These are phyloP conservation scores for Amanita inopinata DNA, from an alignment of 768 basidiomycete genomes.

Conservation along the genomic window DNA sequence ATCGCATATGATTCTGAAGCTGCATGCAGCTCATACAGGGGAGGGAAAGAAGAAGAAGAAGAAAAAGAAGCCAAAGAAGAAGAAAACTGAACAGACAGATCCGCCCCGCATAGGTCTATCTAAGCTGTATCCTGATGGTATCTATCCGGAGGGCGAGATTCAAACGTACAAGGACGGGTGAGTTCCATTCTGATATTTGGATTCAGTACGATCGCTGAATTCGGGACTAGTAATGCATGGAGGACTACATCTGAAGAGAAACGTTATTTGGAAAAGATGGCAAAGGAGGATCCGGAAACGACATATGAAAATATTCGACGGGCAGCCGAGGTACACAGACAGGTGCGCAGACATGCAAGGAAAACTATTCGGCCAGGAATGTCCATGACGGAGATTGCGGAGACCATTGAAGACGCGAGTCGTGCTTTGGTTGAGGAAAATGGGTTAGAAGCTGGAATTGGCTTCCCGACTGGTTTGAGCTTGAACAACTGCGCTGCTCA, in stretches of 20 bases:
- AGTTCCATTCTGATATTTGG: constrained; percentile 21
- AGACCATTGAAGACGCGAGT: constrained; percentile 87
- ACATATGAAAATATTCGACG: constrained; percentile 88
- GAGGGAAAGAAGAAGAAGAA: constrained; percentile 82
- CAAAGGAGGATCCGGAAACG: constrained; percentile 68
- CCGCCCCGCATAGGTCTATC: constrained; percentile 86
- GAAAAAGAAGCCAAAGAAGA: constrained; percentile 88
- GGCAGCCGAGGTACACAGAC: constrained; percentile 93
- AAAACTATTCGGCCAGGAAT: constrained; percentile 86
- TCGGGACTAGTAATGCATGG: constrained; percentile 59
- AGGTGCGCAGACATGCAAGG: constrained; percentile 76
- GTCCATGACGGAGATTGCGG: constrained; percentile 89
- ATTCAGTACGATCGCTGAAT: not conserved
- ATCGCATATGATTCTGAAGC: not conserved
- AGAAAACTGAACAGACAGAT: constrained; percentile 74
- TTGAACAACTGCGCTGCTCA: constrained; percentile 95
- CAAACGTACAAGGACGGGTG: constrained; percentile 90
- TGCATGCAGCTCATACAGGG: constrained; percentile 22
- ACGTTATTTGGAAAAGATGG: constrained; percentile 68
- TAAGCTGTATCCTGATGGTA: constrained; percentile 79
- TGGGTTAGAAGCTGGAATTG: constrained; percentile 78
- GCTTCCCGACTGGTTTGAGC: constrained; percentile 94
- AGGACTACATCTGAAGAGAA: constrained; percentile 89
- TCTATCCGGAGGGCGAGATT: constrained; percentile 87
- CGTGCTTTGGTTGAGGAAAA: constrained; percentile 88